Evolutionary conservation across 1,284 basidiomycete species (phyloP), one percentile per base, ranked within the genome.

Genomic region (Fomes fomentarius): DNA sequence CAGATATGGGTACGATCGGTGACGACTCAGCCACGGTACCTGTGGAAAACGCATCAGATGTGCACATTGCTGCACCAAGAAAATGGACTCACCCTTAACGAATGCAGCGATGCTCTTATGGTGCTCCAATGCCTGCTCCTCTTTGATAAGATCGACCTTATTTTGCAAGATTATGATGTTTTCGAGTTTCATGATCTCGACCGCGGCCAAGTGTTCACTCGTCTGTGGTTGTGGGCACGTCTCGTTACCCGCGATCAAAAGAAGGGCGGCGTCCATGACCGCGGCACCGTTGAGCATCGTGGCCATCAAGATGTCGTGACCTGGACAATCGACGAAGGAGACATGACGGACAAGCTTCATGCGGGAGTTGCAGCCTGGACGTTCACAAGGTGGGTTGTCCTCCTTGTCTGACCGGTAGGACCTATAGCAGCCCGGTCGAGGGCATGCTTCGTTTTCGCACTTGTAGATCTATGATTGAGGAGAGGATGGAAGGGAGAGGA

Each of bases 261-360:
- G 83, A 1, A 99, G 78, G 15, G 96, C 97, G 56, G 96, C 96
- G 75, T 98, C 96, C 96, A 99, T 96, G 80, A 99, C 96, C 22
- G 97, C 97, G 38, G 96, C 96, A 75, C 96, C 96, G 84, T 98
- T 98, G 67, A 99, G 82, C 97, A 99, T n/a, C n/a, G n/a, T n/a
- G n/a, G n/a, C n/a, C n/a, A n/a, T 99, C 73, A 99, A 82, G 84
- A 92, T 93, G 70, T 96, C 93, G 83, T 96, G 93, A 62, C 93
- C 94, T 1, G 93, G 93, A 70, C 93, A 94, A 72, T 96, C 94
- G 70, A 98, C 96, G 73, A 98, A 98, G 1, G 96, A 98, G 66
- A 98, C 94, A 68, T 96, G 94, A 63, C 93, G 87, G 62, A 97
- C 73, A 62, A 98, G 85, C 67, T 92, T 90, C 94, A 98, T 96